These are phyloP conservation scores for Hymenoscyphus albidus DNA, from an alignment of 2,329 filamentous ascomycete species.

Conservation along the genomic window DNA sequence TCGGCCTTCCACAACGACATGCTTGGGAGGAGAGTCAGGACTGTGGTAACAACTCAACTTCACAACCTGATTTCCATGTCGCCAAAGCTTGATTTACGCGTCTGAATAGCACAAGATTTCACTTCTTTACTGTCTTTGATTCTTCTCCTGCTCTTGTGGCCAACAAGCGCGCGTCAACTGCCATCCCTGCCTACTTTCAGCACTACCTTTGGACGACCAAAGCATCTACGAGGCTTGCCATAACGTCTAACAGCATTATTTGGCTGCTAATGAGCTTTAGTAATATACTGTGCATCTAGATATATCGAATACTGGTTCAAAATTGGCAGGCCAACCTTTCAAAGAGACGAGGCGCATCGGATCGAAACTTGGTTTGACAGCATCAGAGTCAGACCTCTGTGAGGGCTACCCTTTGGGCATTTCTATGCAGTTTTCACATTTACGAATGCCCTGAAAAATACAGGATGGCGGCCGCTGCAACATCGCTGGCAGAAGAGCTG, in stretches of 20 bases:
- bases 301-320: background rate
- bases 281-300: background rate
- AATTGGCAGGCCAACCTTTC: background rate
- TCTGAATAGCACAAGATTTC: constrained; percentile 27
- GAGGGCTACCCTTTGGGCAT: background rate
- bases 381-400: background rate
- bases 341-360: constrained; percentile 3
- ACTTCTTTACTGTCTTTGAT: constrained; percentile 23
- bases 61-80: constrained; percentile 26
- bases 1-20: constrained; percentile 20
- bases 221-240: constrained; percentile 9
- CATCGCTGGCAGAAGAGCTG: constrained; percentile 33
- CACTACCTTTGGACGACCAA: constrained; percentile 5
- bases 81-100: constrained; percentile 34
- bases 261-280: background rate
- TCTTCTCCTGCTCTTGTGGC: constrained; percentile 21
- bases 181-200: constrained; percentile 11
- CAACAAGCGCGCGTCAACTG: constrained; percentile 27
- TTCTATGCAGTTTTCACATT: background rate
- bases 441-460: constrained; percentile 24
- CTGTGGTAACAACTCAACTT: constrained; percentile 27
- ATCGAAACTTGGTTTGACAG: background rate
- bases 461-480: constrained; percentile 32
- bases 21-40: constrained; percentile 14
- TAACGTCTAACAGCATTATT: constrained; percentile 6